Percentiles rank a stretch among this genome's conserved stretches.
These are phyloP conservation scores for Penicillium goetzii DNA, from an alignment of 495 filamentous ascomycete genomes.

Conservation along the genomic window DNA sequence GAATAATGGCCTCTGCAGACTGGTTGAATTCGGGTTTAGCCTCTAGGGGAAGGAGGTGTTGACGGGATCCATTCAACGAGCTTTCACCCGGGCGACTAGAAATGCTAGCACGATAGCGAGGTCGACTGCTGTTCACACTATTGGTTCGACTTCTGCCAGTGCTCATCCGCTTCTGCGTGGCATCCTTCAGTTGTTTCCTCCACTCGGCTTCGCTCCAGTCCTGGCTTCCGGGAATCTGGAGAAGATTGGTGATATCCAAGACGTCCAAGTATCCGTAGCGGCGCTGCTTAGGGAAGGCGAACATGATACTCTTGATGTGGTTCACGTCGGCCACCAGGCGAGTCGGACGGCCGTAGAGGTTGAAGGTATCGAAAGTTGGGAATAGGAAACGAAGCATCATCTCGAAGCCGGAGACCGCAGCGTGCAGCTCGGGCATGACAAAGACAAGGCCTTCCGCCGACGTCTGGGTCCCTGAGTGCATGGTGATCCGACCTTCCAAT, in stretches of 20 bases:
- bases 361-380: conserved; percentile 91
- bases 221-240: conserved; percentile 74
- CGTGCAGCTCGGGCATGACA: conserved; percentile 93
- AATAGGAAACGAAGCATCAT: conserved; percentile 96
- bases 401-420: conserved; percentile 91
- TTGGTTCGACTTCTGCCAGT: conserved; percentile 53
- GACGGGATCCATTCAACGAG: conserved; percentile 42
- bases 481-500: conserved; percentile 86
- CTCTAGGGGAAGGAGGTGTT: conserved; percentile 56
- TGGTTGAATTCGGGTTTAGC: conserved; percentile 47
- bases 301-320: conserved; percentile 92
- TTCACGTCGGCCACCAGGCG: conserved; percentile 84
- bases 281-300: conserved; percentile 89
- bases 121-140: conserved; percentile 63
- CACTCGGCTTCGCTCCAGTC: conserved; percentile 90
- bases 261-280: conserved; percentile 92
- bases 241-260: conserved; percentile 77
- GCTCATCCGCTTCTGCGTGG: conserved; percentile 79
- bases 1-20: conserved; percentile 44
- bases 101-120: conserved; percentile 70
- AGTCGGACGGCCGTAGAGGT: conserved; percentile 86
- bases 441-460: conserved; percentile 92
- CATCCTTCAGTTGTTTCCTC: conserved; percentile 85
- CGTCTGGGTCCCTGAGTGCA: conserved; percentile 73
- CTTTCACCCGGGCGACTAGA: conserved; percentile 49